These are phyloP conservation scores for Protomyces pachydermus DNA, from an alignment of 1,139 yeast species.

Conservation along the genomic window DNA sequence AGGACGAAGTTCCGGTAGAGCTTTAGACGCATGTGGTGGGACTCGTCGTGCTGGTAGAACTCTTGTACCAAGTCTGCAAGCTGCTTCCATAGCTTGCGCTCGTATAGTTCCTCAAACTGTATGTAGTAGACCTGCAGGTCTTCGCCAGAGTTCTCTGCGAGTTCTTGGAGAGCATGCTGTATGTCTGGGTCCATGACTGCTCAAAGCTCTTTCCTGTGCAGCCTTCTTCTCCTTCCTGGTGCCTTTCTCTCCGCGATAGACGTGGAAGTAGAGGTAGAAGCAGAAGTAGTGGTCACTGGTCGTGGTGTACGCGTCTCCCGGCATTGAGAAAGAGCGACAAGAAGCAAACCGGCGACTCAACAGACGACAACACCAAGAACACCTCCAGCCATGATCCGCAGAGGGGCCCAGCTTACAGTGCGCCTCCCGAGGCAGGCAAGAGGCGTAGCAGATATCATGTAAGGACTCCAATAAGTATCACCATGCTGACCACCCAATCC, in stretches of 20 bases:
- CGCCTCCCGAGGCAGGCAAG: constrained; percentile 12
- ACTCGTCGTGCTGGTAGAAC: constrained; percentile 53
- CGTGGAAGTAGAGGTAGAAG: not conserved
- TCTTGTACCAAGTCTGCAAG: constrained; percentile 64
- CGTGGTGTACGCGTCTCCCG: not conserved
- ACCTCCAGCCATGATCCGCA: not conserved
- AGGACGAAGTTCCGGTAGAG: constrained; percentile 68
- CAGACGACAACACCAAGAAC: not conserved
- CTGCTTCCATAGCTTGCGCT: constrained; percentile 38
- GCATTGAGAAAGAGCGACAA: not conserved
- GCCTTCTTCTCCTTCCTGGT: not conserved
- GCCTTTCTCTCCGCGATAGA: not conserved
- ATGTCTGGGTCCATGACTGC: not conserved
- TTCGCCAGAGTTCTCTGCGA: constrained; percentile 59
- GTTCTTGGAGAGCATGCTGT: not conserved
- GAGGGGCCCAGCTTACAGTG: not conserved
- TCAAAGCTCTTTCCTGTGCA: not conserved
- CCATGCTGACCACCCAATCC: constrained; percentile 45
- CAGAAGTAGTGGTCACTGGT: too few species aligned
- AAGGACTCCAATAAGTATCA: not conserved
- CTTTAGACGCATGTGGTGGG: constrained; percentile 55
- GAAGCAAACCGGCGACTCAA: not conserved
- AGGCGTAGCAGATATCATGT: constrained; percentile 21
- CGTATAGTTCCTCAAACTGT: constrained; percentile 79
- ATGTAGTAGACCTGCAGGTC: constrained; percentile 60